Conservation (phyloP, 495 filamentous ascomycete species). For the Penicillium manginii region DNA sequence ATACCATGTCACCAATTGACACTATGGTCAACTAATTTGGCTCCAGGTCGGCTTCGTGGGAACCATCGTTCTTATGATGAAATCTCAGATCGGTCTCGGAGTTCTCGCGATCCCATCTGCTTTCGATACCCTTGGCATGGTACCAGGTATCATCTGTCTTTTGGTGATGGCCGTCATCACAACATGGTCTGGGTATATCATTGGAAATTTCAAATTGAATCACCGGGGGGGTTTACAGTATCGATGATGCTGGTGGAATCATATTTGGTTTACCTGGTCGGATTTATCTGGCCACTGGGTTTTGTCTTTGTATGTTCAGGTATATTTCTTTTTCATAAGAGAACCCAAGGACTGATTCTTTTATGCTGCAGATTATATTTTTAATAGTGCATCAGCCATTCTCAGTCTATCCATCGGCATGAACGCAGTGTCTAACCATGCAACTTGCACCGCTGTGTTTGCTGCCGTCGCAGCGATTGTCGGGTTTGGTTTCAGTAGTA, state of each 20-base stretch:
- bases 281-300: neutral
- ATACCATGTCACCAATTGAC: neutral
- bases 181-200: neutral
- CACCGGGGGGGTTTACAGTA: neutral
- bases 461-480: constrained; percentile 34
- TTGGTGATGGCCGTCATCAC: neutral
- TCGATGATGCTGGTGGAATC: neutral
- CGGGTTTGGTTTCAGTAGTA: constrained; percentile 31
- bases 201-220: constrained; percentile 1
- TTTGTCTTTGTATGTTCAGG: neutral
- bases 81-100: constrained; percentile 1
- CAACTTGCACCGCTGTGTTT: constrained; percentile 57
- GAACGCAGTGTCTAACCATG: constrained; percentile 63
- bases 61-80: neutral
- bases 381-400: constrained; percentile 45
- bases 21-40: neutral
- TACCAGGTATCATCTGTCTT: neutral
- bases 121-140: neutral
- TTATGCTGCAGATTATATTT: constrained; percentile 20
- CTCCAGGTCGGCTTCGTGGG: neutral
- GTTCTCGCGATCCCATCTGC: constrained; percentile 1
- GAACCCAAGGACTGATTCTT: no score
- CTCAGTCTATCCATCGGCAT: constrained; percentile 73
- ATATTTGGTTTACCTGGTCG: neutral
- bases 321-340: constrained; percentile 18